Base-by-base conservation (phyloP, 2,329 filamentous ascomycete species). In the Nakataea oryzae region DNA sequence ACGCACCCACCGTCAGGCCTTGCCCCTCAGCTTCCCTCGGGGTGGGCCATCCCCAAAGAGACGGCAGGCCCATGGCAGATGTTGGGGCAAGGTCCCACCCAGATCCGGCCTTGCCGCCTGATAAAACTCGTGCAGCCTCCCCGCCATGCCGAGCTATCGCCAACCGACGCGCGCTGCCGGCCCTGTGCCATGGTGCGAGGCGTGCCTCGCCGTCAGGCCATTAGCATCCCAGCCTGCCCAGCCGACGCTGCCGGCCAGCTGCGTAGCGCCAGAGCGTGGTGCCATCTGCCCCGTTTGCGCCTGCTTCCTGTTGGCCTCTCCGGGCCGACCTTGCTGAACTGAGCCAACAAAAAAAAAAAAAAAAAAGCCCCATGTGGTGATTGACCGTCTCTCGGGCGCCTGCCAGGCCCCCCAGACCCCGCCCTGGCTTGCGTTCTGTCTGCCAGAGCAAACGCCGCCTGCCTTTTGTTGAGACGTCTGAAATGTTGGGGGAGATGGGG, bases 401-500 rank as follows among this genome's bases (percentile, higher is more conserved):
- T 47, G 41, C 41, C 41, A 47, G n/a, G 9, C 41, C 41, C 41
- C 21, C 17, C 41, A n/a, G n/a, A n/a, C 17, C 17, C 30, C 11
- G 30, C 30, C 30, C 41, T 47, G 41, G 41, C 41, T 7, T 21
- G 17, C 14, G 2, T 8, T 21, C 34, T 21, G 34, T n/a, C 34
- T 50, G 41, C 21, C 41, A 50, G 9, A 50, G 41, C n/a, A n/a
- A n/a, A n/a, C 41, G 41, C 21, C 27, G 41, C 47, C 26, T 30
- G 12, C 57, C 55, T 63, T 63, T 63, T 63, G 62, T 63, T 63
- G 62, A 58, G 62, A 54, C 26, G 47, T 32, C 29, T n/a, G 54
- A 63, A 61, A 55, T 63, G 62, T 63, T 63, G 62, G 62, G 62
- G 57, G 34, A 61, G 62, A n/a, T 30, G 13, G 41, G 41, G 41